Base-by-base conservation (phyloP, 2,329 filamentous ascomycete genomes). In the Phaeophleospora eucalypticola region DNA sequence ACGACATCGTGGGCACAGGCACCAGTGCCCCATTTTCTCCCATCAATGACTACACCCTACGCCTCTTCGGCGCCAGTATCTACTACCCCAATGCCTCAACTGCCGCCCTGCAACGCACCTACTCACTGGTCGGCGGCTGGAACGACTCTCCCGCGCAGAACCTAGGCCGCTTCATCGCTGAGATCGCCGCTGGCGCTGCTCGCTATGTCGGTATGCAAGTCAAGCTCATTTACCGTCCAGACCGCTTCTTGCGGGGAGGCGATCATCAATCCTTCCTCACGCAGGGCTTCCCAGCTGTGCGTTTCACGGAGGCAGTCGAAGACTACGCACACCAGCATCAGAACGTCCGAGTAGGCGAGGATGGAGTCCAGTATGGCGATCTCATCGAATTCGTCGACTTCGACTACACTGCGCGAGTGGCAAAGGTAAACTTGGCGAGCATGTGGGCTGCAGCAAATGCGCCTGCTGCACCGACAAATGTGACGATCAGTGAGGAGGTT, bases 251-350 rank as follows among this genome's bases (percentile, higher is more conserved):
- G 4, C 69, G 78, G 3, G 76, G 78, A 32, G 78, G 78, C 21
- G 78, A 81, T 61, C 78, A 82, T 60, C 64, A 69, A 3, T 69
- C 75, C 0, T 81, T 81, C 59, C 71, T 82, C 10, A 64, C 72
- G 36, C 70, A 72, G n/a, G 78, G 78, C 3, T 81, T 76, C 55
- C 67, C 77, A 3, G 76, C 75, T 0, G 71, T 75, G 12, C 71
- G 79, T 2, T 80, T 78, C 68, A 80, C 77, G 0, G 79, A 82
- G 64, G 76, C 78, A 0, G 71, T 75, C 44, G 79, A 82, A 64
- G 68, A 81, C 58, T 81, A 74, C 58, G 67, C 63, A 3, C 79
- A 81, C 57, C 78, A 81, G 62, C 78, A 81, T 54, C 78, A 81
- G 62, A 70, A 81, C 49, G 54, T 75, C 0, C 68, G 76, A 1